Evolutionary conservation across 169 alveolate species (phyloP).

Genomic region (Eimeria sp.): DNA sequence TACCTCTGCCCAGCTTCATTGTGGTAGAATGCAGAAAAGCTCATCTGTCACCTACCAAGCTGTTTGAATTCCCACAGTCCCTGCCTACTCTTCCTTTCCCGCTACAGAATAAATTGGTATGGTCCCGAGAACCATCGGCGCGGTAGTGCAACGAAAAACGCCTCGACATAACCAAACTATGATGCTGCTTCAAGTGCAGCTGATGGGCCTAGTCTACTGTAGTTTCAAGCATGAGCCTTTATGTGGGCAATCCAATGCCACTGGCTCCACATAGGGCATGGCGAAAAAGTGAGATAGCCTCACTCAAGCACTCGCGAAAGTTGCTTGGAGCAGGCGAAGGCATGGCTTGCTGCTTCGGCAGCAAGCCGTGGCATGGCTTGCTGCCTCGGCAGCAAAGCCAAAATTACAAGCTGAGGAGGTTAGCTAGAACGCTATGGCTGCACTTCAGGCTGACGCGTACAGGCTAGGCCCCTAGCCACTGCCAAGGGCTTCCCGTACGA

Average conservation of each 20-base stretch:
- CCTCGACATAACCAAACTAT: background rate
- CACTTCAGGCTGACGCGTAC: conserved; percentile 8
- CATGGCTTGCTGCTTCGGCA: conserved; percentile 13
- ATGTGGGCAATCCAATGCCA: conserved; percentile 3
- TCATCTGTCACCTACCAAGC: background rate
- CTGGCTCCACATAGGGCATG: conserved; percentile 9
- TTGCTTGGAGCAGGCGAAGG: background rate
- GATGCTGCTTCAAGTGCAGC: conserved; percentile 12
- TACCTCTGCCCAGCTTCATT: background rate
- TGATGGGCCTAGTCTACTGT: background rate
- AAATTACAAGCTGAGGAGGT: background rate
- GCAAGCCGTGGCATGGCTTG: background rate
- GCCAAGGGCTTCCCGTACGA: conserved; percentile 6
- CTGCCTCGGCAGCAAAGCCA: background rate
- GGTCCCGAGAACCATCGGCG: background rate
- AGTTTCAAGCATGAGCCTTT: background rate
- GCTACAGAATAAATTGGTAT: background rate
- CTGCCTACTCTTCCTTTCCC: background rate
- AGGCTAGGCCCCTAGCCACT: conserved; percentile 4
- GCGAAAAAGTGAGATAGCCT: conserved; percentile 13
- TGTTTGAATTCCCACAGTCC: background rate
- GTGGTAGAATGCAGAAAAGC: background rate
- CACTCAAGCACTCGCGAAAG: background rate
- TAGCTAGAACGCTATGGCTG: background rate
- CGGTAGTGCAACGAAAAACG: background rate